These are phyloP conservation scores for Arthroderma uncinatum DNA, from an alignment of 2,329 filamentous ascomycete genomes.

Conservation along the genomic window DNA sequence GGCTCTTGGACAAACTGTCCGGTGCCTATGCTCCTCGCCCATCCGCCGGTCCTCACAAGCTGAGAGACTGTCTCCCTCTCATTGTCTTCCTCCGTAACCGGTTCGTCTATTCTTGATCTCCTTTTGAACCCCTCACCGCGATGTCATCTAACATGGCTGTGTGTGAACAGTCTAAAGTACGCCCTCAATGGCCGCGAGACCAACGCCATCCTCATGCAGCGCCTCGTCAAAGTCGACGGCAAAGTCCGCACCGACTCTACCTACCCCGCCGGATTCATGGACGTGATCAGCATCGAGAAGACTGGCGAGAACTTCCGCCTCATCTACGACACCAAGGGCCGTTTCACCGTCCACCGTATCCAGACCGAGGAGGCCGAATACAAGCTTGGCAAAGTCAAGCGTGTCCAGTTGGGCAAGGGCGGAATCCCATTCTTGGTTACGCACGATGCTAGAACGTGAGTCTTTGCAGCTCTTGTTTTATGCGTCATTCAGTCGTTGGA, in stretches of 20 bases:
- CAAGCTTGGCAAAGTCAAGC: constrained; percentile 99
- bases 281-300: constrained; percentile 99
- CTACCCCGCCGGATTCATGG: constrained; percentile 98
- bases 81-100: constrained; percentile 91
- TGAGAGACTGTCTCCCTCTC: constrained; percentile 95
- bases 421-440: constrained; percentile 99
- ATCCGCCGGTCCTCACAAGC: constrained; percentile 91
- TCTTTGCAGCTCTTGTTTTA: constrained; percentile 43
- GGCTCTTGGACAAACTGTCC: constrained; percentile 99
- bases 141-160: too few species aligned
- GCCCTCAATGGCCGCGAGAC: constrained; percentile 97
- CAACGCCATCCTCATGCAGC: constrained; percentile 98
- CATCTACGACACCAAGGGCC: constrained; percentile 99
- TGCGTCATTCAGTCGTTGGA: constrained; percentile 99
- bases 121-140: constrained; percentile 11
- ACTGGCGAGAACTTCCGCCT: constrained; percentile 99
- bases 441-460: constrained; percentile 99
- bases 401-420: constrained; percentile 96
- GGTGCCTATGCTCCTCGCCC: constrained; percentile 65
- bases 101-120: constrained; percentile 27
- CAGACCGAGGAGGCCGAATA: constrained; percentile 97
- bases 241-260: constrained; percentile 98
- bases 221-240: constrained; percentile 97
- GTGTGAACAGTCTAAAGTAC: constrained; percentile 96
- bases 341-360: constrained; percentile 99